phyloP scores from a whole-genome alignment of 1,284 basidiomycete genomes.

The Rhodotorula sp. region DNA sequence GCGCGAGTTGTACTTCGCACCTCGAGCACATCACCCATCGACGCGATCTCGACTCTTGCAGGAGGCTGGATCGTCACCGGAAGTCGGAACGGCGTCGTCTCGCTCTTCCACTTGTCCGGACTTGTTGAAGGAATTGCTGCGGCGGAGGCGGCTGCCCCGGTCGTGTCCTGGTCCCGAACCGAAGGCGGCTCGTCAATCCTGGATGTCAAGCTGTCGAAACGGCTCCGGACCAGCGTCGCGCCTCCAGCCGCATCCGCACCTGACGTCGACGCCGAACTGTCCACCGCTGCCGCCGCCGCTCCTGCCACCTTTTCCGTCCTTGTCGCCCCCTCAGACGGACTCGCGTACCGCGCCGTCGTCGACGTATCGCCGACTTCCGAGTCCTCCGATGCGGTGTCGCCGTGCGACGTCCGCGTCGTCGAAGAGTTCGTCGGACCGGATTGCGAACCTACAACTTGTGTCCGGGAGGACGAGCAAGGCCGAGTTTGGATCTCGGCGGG shows the following conservation, averaged over 20 bases:
- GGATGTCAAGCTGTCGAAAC: conserved; percentile 1
- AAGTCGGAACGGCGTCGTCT: conserved; percentile 9
- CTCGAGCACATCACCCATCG: neutral
- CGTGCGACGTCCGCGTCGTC: conserved; percentile 7
- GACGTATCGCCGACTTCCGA: too few species aligned
- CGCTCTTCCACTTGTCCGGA: conserved; percentile 8
- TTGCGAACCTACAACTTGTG: conserved; percentile 31
- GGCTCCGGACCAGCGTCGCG: neutral
- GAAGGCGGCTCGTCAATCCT: conserved; percentile 16
- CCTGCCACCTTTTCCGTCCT: conserved; percentile 9
- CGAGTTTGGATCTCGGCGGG: conserved; percentile 29
- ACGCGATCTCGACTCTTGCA: neutral
- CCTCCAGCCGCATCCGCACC: neutral
- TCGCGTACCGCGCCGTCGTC: conserved; percentile 31
- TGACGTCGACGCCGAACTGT: neutral
- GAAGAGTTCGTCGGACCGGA: conserved; percentile 40
- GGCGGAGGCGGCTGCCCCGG: conserved; percentile 1
- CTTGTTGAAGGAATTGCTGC: neutral
- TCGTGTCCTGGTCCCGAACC: neutral
- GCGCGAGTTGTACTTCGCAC: neutral
- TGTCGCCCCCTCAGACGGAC: conserved; percentile 37
- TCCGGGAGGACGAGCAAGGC: conserved; percentile 13
- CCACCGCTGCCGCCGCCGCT: neutral
- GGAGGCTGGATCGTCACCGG: conserved; percentile 8
- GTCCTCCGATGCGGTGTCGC: neutral